Evolutionary conservation across 176 grass and related monocot genomes (phyloP), one percentile per base, ranked within the genome.

Genomic region (Oropetium thomaeum): DNA sequence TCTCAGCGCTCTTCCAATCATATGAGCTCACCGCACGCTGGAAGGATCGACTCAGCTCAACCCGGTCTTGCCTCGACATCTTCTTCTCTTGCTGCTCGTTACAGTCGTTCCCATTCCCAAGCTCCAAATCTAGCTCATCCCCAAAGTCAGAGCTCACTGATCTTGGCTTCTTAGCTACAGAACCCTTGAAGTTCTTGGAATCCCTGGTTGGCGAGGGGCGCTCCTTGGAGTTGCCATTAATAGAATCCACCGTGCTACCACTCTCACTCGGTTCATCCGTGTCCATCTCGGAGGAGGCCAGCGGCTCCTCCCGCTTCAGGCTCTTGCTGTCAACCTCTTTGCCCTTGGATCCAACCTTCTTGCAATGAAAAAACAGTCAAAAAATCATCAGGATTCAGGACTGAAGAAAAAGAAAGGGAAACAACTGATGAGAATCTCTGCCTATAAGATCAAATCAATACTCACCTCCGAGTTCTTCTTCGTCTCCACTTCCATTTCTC

Each of bases 31-130:
- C 91, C 0, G 89, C 86, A 1, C n/a, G 82, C 85, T 99, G 96
- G 82, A 99, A 99, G 1, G 49, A 62, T 33, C 82, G 84, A 81
- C 84, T 84, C 1, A 99, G 66, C 79, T 99, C 91, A 3, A 95
- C 77, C 52, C 96, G 64, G 40, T 95, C 86, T 6, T 99, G 96
- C 83, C 81, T 87, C 0, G 81, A 88, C 20, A 99, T 82, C 73
- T 89, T 99, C 83, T 82, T 89, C 37, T 90, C 89, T 62, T 90
- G 91, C 48, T 74, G 84, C 77, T 65, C 86, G 58, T 25, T n/a
- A n/a, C 85, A 35, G 65, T 73, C n/a, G 19, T 82, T 76, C 23
- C 77, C 83, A 43, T 39, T 84, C 32, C 43, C 74, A 30, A 79
- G 48, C 71, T 79, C 86, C 54, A 90, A 55, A 22, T 97, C 88